Base-by-base conservation (phyloP, 805 yeast genomes). In the Blastobotrys chiropterorum region DNA sequence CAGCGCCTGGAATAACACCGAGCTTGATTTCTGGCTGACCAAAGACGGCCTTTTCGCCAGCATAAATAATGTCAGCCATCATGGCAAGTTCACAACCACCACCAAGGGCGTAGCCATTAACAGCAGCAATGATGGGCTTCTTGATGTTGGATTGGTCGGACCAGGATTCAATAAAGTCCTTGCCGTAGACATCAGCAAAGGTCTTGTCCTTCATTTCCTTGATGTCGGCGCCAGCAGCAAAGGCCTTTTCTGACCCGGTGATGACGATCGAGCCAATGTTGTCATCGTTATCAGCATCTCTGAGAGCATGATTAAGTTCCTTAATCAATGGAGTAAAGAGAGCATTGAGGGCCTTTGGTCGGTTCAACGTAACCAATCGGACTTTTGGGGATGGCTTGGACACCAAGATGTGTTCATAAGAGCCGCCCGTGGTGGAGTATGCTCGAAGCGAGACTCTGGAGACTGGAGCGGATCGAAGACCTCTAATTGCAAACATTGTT, bases 221-320 rank as follows among this genome's bases (percentile, higher is more conserved):
- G 65, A 77, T 78, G 57, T 77, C 81, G 11, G 81, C 81, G 15
- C 81, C 81, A 6, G 81, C 80, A 38, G 81, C 81, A 57, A 77
- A 77, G 2, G 79, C 80, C 53, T 61, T 64, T 51, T 69, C 69
- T 41, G 63, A 62, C 0, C 81, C 81, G 11, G 80, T 75, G 34
- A 77, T 51, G 13, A 77, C 77, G 41, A 74, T 73, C 4, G 80
- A 78, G 2, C 78, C 78, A 53, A 72, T 62, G 30, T 61, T 60
- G 19, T 57, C 55, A 53, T 69, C 78, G 17, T 61, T 50, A 40
- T 72, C 73, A 3, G 73, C 73, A 17, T 60, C 64, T 21, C 20
- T 45, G 46, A 73, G 58, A 8, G 74, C 76, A 17, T 59, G 62
- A 61, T 69, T 66, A 38, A 73, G 61, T 53, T 73, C 78, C 19